These are phyloP conservation scores for Rhododendron mucronatum DNA, from an alignment of 148 eudicot genomes.

Conservation along the genomic window DNA sequence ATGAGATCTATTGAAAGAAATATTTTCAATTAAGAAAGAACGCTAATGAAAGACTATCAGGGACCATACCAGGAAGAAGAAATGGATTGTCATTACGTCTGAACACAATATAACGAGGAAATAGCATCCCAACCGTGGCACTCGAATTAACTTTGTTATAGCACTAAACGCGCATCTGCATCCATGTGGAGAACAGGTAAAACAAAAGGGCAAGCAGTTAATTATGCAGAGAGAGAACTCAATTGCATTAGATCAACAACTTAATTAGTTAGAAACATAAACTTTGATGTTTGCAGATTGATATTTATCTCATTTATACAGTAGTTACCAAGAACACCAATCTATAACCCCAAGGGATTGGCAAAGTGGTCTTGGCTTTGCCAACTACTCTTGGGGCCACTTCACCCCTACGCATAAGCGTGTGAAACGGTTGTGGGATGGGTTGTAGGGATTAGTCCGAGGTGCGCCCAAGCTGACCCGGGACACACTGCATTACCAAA, in stretches of 20 bases:
- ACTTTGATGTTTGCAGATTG: background rate
- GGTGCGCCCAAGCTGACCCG: background rate
- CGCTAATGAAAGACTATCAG: background rate
- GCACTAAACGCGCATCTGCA: constrained; percentile 95
- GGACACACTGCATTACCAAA: no score
- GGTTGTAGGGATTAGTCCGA: background rate
- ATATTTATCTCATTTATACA: background rate
- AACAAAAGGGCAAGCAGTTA: background rate
- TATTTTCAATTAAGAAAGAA: background rate
- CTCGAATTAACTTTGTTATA: constrained; percentile 65
- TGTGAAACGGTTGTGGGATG: background rate
- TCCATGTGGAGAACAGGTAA: constrained; percentile 5
- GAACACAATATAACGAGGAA: constrained; percentile 83
- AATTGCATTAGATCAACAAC: background rate
- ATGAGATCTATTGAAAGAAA: background rate
- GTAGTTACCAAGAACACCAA: background rate
- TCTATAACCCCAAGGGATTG: background rate
- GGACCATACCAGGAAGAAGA: constrained; percentile 91
- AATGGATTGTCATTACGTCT: constrained; percentile 95
- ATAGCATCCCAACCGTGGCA: constrained; percentile 85
- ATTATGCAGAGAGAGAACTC: background rate
- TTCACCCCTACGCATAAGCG: background rate
- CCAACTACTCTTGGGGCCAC: background rate
- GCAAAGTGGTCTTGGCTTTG: background rate
- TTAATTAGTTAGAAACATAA: background rate